Evolutionary conservation across 2,329 filamentous ascomycete species (phyloP), one percentile per base, ranked within the genome.

Genomic region (Dactylellina sp.): DNA sequence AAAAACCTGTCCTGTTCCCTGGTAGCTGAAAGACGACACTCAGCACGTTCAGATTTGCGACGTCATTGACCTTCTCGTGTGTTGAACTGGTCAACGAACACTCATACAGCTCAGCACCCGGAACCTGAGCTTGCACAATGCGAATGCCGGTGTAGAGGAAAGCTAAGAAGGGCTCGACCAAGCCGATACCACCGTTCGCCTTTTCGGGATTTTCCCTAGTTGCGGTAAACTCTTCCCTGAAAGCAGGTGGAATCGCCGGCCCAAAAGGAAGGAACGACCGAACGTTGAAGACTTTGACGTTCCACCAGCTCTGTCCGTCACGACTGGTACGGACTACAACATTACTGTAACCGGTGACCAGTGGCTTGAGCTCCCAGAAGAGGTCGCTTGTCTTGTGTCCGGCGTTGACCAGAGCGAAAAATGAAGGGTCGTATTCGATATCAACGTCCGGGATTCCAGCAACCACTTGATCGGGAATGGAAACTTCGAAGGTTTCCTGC

Each of bases 371-470:
- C 50, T 55, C 50, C 50, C 32, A 55, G 32, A 55, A 55, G 50
- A 55, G 50, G 50, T 55, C 50, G 28, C 32, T 24, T 22, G 50
- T n/a, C 50, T 55, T 55, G 25, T 55, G 50, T 20, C 50, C 50
- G n/a, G 50, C 50, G 32, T 55, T 55, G 50, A 55, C 50, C 28
- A 55, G 16, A 37, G 18, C n/a, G 50, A 55, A 55, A 40, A 55
- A 55, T 18, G 50, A 55, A 39, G 50, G 50, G 32, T 55, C 50
- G 22, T 55, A 55, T 55, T 55, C 50, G 50, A 55, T 55, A 40
- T 55, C 50, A 55, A 55, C 32, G 32, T 55, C 50, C 11, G 28
- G 32, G 50, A 55, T 55, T 12, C 11, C 50, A 4, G 50, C n/a
- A 40, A 55, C 50, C 25, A 55, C 50, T 40, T 55, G 50, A 40